A percentile compares a stretch with the other conserved stretches of the same genome.
Conservation (phyloP, 2,329 filamentous ascomycete genomes). For the Cordyceps cateniannulata region DNA sequence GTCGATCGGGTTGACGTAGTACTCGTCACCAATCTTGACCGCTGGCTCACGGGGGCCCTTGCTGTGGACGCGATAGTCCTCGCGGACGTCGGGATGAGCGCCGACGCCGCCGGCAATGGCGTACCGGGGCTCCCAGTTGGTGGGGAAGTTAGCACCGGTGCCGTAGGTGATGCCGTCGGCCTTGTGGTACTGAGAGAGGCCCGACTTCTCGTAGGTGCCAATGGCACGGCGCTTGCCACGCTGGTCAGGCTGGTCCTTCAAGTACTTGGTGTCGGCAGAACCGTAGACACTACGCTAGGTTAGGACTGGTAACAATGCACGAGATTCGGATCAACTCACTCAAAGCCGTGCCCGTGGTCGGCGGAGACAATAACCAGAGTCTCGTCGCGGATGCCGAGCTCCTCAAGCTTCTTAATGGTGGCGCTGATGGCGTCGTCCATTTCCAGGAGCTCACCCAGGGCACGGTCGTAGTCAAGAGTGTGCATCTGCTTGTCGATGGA, state of each 20-base stretch:
- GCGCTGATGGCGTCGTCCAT: conserved; percentile 77
- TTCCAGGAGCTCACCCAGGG: conserved; percentile 77
- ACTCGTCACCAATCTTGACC: conserved; percentile 44
- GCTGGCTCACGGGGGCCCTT: conserved; percentile 58
- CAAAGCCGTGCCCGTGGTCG: conserved; percentile 87
- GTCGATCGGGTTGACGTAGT: conserved; percentile 64
- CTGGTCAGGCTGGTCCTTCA: conserved; percentile 56
- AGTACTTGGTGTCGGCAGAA: conserved; percentile 72
- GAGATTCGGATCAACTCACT: conserved; percentile 31
- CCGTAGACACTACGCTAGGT: conserved; percentile 57
- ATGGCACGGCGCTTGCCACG: conserved; percentile 70
- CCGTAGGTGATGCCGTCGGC: conserved; percentile 58
- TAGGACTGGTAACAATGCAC: neutral
- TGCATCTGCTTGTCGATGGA: conserved; percentile 92
- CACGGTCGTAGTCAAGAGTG: conserved; percentile 74
- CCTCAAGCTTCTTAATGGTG: conserved; percentile 63
- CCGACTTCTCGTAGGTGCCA: conserved; percentile 66
- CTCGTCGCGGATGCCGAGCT: conserved; percentile 61
- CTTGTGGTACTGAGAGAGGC: conserved; percentile 67
- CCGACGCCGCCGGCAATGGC: conserved; percentile 67
- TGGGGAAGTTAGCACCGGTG: conserved; percentile 69
- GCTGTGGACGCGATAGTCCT: conserved; percentile 68
- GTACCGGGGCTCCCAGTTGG: conserved; percentile 80
- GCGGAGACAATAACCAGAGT: conserved; percentile 76
- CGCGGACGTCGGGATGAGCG: conserved; percentile 67